Evolutionary conservation across 2,329 filamentous ascomycete species (phyloP), one percentile per base, ranked within the genome.

Genomic region (Pyricularia pennisetigena): DNA sequence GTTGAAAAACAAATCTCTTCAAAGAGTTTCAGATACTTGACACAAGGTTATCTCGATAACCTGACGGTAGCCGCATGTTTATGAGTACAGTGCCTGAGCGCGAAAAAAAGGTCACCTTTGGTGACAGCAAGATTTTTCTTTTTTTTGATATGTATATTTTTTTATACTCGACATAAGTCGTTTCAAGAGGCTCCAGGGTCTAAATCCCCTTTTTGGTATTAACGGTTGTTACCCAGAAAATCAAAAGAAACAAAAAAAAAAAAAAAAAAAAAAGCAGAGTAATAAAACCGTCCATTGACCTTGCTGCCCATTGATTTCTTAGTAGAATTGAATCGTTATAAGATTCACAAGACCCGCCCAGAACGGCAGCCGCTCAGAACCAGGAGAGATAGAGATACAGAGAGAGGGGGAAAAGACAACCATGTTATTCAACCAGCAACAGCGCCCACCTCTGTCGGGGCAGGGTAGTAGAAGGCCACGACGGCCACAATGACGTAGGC

Each of bases 401-500:
- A 41, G 3, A 16, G 12, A 54, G 20, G 10, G 4, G 28, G 12
- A 23, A 3, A 26, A 4, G 4, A 26, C n/a, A n/a, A 61, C 1
- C 57, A 6, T 4, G 6, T 26, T 28, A 3, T 16, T 61, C 57
- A 61, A 26, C 57, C 57, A 16, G 57, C 57, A 12, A 61, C 57
- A 26, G 28, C 16, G 12, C 57, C 57, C 23, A 61, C 57, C 5
- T 61, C 57, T 24, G 57, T n/a, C 57, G 8, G 57, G 5, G 57
- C 23, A 24, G 88, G 88, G 70, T 89, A 90, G 74, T 88, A 91
- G 73, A 88, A 90, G 0, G 88, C 87, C 8, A 87, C 85, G 1
- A 90, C 81, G 1, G 82, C 83, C 71, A 91, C 90, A 69, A 91
- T 90, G 66, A 90, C 79, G 74, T 90, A 91, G 3, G 87, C 86